Evolutionary conservation across 176 grass and related monocot species (phyloP).

Genomic region (Ananas comosus): DNA sequence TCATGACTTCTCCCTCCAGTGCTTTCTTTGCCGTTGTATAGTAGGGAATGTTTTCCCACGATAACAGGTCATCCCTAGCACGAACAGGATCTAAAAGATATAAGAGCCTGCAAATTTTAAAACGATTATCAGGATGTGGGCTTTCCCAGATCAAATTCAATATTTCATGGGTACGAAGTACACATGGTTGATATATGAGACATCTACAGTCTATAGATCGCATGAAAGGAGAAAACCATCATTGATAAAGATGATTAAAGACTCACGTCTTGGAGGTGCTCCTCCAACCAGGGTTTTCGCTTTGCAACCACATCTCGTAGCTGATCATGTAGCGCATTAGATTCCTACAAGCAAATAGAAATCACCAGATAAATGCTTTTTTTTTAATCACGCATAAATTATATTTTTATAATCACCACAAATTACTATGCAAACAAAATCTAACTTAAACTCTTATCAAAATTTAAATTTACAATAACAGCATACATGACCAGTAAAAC

Average conservation of each 20-base stretch:
- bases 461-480: background rate
- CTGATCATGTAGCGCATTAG: conserved; percentile 26
- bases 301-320: conserved; percentile 16
- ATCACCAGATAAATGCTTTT: background rate
- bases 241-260: background rate
- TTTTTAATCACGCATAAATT: background rate
- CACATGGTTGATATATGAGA: background rate
- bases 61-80: conserved; percentile 28
- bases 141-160: background rate
- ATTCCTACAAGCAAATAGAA: conserved; percentile 12
- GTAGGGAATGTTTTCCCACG: conserved; percentile 31
- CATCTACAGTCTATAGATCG: background rate
- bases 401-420: background rate
- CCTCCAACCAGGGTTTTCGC: conserved; percentile 28
- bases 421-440: background rate
- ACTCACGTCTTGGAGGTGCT: conserved; percentile 23
- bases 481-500: background rate
- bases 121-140: background rate
- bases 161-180: background rate
- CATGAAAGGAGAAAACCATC: background rate
- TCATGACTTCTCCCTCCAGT: conserved; percentile 31
- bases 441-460: background rate
- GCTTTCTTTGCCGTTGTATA: conserved; percentile 32
- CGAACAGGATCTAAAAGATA: conserved; percentile 30
- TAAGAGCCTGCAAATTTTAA: conserved; percentile 15